Conservation (phyloP, 2,329 filamentous ascomycete species). For the Macrophomina tecta region DNA sequence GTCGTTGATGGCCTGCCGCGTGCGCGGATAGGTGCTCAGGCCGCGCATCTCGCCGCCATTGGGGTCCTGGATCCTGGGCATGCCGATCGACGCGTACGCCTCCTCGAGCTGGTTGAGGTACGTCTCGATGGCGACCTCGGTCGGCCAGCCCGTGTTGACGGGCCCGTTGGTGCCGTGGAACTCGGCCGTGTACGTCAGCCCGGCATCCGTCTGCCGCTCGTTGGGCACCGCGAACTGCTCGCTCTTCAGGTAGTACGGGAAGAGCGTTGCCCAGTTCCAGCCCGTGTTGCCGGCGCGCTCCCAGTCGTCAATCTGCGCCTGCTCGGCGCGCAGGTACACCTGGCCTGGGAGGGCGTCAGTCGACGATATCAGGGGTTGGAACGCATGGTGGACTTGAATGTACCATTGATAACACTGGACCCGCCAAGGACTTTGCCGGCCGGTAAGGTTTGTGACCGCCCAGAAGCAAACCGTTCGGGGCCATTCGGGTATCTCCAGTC, state of each 20-base stretch:
- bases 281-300: slow-evolving; percentile 22
- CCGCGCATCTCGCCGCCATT: slow-evolving; percentile 48
- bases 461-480: slow-evolving; percentile 35
- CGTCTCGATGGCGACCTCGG: neutral
- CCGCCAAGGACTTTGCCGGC: slow-evolving; percentile 46
- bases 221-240: slow-evolving; percentile 20
- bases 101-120: slow-evolving; percentile 35
- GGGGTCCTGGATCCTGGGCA: slow-evolving; percentile 44
- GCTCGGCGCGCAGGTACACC: slow-evolving; percentile 10
- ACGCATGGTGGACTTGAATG: too few species aligned
- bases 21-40: slow-evolving; percentile 45
- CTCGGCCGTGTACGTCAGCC: slow-evolving; percentile 4
- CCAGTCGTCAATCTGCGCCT: slow-evolving; percentile 27
- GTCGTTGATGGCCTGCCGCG: slow-evolving; percentile 37
- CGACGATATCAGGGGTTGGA: too few species aligned
- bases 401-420: slow-evolving; percentile 47
- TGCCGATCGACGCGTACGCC: slow-evolving; percentile 38
- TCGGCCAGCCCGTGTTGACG: slow-evolving; percentile 26
- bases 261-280: slow-evolving; percentile 27
- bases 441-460: slow-evolving; percentile 37
- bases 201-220: neutral
- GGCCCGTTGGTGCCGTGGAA: slow-evolving; percentile 18
- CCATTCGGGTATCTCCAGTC: slow-evolving; percentile 35
- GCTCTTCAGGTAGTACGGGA: slow-evolving; percentile 26
- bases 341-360: neutral